A percentile compares a stretch with the other conserved stretches of the same genome.
phyloP scores from a whole-genome alignment of 768 basidiomycete genomes.

The Lactifluus pinguis region DNA sequence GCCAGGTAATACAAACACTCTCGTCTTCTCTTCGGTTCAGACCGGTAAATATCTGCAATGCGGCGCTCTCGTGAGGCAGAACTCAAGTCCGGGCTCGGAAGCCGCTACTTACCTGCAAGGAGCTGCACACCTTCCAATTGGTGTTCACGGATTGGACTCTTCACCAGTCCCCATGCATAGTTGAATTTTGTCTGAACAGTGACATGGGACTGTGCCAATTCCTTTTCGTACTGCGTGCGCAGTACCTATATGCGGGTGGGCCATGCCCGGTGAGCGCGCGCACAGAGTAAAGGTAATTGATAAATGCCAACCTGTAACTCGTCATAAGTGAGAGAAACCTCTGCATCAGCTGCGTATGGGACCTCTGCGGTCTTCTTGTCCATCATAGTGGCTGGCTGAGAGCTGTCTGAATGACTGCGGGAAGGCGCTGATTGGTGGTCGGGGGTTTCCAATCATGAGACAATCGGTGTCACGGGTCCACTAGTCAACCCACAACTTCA shows the following conservation, averaged over 20 bases:
- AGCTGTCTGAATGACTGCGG: not conserved
- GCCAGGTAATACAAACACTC: constrained; percentile 97
- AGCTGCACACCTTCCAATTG: constrained; percentile 89
- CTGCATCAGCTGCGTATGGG: constrained; percentile 93
- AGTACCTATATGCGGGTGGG: constrained; percentile 52
- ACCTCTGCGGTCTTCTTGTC: constrained; percentile 63
- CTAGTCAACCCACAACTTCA: not conserved
- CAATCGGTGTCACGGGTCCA: constrained; percentile 6
- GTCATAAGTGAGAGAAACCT: constrained; percentile 79
- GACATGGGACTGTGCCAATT: constrained; percentile 72
- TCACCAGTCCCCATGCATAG: constrained; percentile 93
- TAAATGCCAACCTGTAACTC: constrained; percentile 65
- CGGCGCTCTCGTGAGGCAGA: not conserved
- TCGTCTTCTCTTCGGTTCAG: constrained; percentile 76
- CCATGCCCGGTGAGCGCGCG: not conserved
- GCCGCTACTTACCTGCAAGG: constrained; percentile 57
- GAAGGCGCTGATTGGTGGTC: not conserved
- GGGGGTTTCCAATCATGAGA: not conserved
- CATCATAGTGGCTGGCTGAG: not conserved
- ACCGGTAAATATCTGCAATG: constrained; percentile 75
- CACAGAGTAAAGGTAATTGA: not conserved
- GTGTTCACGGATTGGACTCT: constrained; percentile 74
- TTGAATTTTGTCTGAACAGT: constrained; percentile 97
- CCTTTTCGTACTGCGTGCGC: constrained; percentile 80
- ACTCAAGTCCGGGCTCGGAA: constrained; percentile 8